Evolutionary conservation across 805 yeast species (phyloP), one percentile per base, ranked within the genome.

Genomic region (Candida jianshihensis): DNA sequence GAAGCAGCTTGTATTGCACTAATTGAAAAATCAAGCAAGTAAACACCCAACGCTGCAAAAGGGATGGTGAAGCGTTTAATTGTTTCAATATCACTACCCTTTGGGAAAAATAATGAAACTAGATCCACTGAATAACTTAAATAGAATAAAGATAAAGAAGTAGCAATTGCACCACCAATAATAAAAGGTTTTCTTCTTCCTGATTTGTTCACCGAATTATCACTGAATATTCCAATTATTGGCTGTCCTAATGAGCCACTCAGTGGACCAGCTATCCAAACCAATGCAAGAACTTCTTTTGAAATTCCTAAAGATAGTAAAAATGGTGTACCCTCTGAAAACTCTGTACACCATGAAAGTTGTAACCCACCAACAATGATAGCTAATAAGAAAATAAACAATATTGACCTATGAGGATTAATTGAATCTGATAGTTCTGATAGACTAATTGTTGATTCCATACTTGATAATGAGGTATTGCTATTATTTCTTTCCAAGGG

Each of bases 231-330:
- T 0, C 85, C 85, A 27, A 77, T 71, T 4, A 77, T 59, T 0
- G 85, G 85, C 53, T 78, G 84, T 1, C 81, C 81, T 17, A 78
- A 43, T 1, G 78, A 65, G 1, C 84, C 84, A 12, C 79, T 70
- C 13, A 76, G 47, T 1, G 85, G 84, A 2, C 84, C 82, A 1
- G 82, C 81, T 17, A 78, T 65, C 85, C 84, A 78, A 4, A 78
- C 69, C 31, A 78, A 56, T 6, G 81, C 75, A 45, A 78, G 53
- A 1, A 66, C 47, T 17, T 72, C 67, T 46, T 75, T 76, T 2
- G 81, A 70, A 33, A 78, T 60, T 5, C 84, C 84, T n/a, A 78
- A 56, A 0, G 79, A 73, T n/a, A 76, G 54, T 13, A 78, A 51
- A 45, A 69, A 76, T 1, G 82, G 79, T 4, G 78, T 75, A 4